Evolutionary conservation across 2,329 filamentous ascomycete species (phyloP), one percentile per base, ranked within the genome.

Genomic region (Lasiodiplodia sp.): DNA sequence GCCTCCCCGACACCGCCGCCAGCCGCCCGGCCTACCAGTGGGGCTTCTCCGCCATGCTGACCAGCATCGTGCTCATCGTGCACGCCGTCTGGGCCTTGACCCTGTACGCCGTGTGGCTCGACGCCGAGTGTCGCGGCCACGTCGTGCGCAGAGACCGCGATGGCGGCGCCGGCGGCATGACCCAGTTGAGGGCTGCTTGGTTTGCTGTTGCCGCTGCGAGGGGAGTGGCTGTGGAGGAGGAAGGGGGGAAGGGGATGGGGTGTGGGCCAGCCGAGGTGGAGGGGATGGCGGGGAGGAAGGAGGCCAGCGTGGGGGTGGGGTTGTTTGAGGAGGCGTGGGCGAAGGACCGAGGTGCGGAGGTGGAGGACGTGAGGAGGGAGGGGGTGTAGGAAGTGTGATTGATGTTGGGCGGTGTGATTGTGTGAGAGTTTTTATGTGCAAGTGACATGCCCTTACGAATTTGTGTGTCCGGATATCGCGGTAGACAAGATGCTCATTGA

Each of bases 41-140:
- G 79, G 79, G 79, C 10, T 81, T 80, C 70, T 77, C 76, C 0
- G 77, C 77, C 40, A 73, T 79, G 70, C 70, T 80, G 8, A 72
- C 76, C 2, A 75, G 72, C 3, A 47, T 77, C 4, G 75, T 79
- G 25, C 68, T 79, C 23, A 72, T 80, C 53, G 34, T 75, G 1
- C 74, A 79, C n/a, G 67, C 75, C 2, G 68, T 70, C 11, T 81
- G 78, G 78, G 69, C 69, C 4, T 7, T 76, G 1, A 73, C 71
- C 55, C 78, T 80, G 75, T 80, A 78, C 52, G 68, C 72, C 3
- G 53, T 80, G 11, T 80, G 78, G 77, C 71, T 77, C 28, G 75
- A 81, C 37, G 73, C 78, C 12, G 75, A 76, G 56, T 18, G 38
- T 3, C 12, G 38, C 4, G 14, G 40, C 28, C 4, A 28, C 28